phyloP scores from a whole-genome alignment of 768 basidiomycete genomes.

The Dentipellis fragilis region DNA sequence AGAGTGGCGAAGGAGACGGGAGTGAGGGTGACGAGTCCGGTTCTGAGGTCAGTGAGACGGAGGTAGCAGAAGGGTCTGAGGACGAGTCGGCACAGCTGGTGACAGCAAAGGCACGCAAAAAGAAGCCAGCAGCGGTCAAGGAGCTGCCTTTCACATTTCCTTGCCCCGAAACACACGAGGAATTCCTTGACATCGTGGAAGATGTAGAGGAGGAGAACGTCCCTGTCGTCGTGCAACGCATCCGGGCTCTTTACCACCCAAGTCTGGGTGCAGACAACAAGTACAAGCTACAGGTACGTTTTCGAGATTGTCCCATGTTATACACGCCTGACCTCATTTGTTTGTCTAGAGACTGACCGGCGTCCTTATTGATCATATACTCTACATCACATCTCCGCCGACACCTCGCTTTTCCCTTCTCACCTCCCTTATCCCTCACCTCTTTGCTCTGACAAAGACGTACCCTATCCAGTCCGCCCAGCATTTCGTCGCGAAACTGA shows the following conservation, averaged over 20 bases:
- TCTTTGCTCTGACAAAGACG: slow-evolving; percentile 65
- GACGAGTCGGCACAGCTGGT: slow-evolving; percentile 30
- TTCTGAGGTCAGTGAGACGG: slow-evolving; percentile 25
- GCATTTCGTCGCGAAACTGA: slow-evolving; percentile 72
- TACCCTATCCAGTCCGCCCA: slow-evolving; percentile 77
- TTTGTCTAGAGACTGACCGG: slow-evolving; percentile 50
- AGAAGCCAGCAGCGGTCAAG: background rate
- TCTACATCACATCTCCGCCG: slow-evolving; percentile 62
- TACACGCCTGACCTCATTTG: background rate
- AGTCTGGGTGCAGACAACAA: slow-evolving; percentile 91
- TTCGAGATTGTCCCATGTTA: background rate
- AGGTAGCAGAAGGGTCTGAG: slow-evolving; percentile 25
- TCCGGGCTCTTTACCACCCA: slow-evolving; percentile 84
- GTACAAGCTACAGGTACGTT: slow-evolving; percentile 74
- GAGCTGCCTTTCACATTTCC: slow-evolving; percentile 91
- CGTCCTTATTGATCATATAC: slow-evolving; percentile 81
- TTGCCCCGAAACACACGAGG: slow-evolving; percentile 79
- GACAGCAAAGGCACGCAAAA: slow-evolving; percentile 13
- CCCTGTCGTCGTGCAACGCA: slow-evolving; percentile 77
- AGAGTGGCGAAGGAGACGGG: slow-evolving; percentile 23
- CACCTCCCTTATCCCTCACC: slow-evolving; percentile 62
- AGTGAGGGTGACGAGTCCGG: slow-evolving; percentile 16
- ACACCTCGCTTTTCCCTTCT: slow-evolving; percentile 50
- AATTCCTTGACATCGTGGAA: slow-evolving; percentile 78
- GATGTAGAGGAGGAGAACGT: slow-evolving; percentile 63